Conservation (phyloP, 495 filamentous ascomycete species). For the Geoglossum glabrum region DNA sequence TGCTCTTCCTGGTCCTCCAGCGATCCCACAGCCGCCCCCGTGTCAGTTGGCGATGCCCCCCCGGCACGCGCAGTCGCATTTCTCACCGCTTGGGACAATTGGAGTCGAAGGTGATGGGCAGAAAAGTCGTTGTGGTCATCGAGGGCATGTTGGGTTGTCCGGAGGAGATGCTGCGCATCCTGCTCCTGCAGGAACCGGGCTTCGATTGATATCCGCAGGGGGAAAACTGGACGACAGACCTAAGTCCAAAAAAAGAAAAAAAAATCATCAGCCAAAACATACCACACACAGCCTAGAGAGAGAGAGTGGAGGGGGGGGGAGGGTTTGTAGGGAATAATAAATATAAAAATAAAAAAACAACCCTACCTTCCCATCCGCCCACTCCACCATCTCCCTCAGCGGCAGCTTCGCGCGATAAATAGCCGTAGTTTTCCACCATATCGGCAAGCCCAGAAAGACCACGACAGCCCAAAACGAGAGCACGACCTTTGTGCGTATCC, state of each 20-base stretch:
- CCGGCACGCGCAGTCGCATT: not conserved
- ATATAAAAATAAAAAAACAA: constrained; percentile 14
- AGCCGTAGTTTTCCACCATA: constrained; percentile 95
- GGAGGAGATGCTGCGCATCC: constrained; percentile 60
- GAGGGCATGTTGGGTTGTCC: constrained; percentile 70
- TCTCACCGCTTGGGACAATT: constrained; percentile 26
- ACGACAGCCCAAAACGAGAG: constrained; percentile 83
- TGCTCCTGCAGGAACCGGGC: constrained; percentile 41
- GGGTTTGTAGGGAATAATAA: too few relatives aligned
- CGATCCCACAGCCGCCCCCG: constrained; percentile 9
- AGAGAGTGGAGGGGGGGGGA: too few relatives aligned
- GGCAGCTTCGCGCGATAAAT: constrained; percentile 80
- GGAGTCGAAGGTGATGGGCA: constrained; percentile 68
- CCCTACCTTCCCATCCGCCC: constrained; percentile 92
- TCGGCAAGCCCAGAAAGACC: constrained; percentile 64
- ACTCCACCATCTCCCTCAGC: constrained; percentile 68
- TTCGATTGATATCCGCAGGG: constrained; percentile 61
- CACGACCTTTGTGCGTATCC: constrained; percentile 51
- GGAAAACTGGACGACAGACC: constrained; percentile 77
- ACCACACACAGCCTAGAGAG: too few relatives aligned
- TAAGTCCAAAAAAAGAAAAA: constrained; percentile 15
- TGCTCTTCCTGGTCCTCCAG: constrained; percentile 23
- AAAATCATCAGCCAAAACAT: not conserved
- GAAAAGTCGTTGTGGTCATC: constrained; percentile 85
- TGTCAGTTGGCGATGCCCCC: not conserved